phyloP scores from a whole-genome alignment of 345 rosid species.

The Gossypium bickii region DNA sequence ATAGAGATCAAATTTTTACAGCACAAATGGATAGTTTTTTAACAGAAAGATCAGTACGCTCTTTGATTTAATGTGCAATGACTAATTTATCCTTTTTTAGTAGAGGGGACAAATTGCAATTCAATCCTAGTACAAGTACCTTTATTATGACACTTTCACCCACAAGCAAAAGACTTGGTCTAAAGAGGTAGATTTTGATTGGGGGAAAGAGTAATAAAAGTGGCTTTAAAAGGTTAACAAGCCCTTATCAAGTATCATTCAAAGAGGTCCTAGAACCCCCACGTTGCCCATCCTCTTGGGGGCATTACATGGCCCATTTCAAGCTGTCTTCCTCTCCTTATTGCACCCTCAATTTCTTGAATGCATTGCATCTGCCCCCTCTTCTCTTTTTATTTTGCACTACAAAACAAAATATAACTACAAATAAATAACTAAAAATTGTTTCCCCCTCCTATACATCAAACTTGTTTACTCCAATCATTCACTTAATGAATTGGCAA shows the following conservation, averaged over 20 bases:
- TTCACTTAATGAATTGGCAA: slow-evolving; percentile 49
- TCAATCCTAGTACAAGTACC: no score
- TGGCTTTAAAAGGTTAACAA: slow-evolving; percentile 17
- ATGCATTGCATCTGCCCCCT: slow-evolving; percentile 51
- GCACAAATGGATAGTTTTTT: no score
- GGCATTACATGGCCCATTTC: slow-evolving; percentile 53
- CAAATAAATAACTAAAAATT: not conserved
- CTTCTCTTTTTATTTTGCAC: not conserved
- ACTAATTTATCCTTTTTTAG: no score
- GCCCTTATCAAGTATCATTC: slow-evolving; percentile 13
- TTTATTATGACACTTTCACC: no score
- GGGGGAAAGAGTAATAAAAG: slow-evolving; percentile 21
- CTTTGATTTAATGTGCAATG: no score
- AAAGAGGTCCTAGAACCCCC: slow-evolving; percentile 39
- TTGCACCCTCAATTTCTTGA: slow-evolving; percentile 26
- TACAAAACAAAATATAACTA: slow-evolving; percentile 7
- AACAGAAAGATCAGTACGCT: no score
- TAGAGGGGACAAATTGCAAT: no score
- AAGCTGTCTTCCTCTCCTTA: slow-evolving; percentile 39
- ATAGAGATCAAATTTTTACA: no score
- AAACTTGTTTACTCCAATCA: slow-evolving; percentile 35
- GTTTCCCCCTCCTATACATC: not conserved
- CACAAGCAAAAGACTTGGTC: slow-evolving; percentile 34
- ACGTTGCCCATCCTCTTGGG: slow-evolving; percentile 42
- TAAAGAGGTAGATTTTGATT: slow-evolving; percentile 23